Base-by-base conservation (phyloP, 2,329 filamentous ascomycete species). In the Trichoderma aggressivum region DNA sequence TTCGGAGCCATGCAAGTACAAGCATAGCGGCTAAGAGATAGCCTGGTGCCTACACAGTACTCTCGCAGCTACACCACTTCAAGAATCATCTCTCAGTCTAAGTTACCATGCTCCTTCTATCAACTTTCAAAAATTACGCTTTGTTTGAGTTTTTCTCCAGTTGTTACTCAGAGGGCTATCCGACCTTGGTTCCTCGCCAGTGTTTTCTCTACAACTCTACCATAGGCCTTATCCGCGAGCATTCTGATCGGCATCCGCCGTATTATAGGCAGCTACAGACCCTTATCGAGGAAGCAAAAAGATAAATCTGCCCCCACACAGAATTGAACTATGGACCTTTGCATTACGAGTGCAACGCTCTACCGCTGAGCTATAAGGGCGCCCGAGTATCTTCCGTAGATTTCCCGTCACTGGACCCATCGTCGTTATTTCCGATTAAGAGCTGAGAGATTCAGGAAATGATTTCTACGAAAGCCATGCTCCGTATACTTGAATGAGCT, bases 291-390 rank as follows among this genome's bases (percentile, higher is more conserved):
- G 28, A 1, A 26, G 18, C 30, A 59, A 69, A 50, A 30, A 61
- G 18, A 47, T 11, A 47, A 10, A 21, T 21, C 36, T 68, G 71
- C 71, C 71, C 70, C 71, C 70, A 72, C 71, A 72, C 71, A 71
- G 71, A 59, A 30, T 72, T 71, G 71, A 72, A 72, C 71, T 71
- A 72, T 72, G 71, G 71, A 71, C 70, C 71, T 72, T 72, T 60
- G 71, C 71, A 72, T 72, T 72, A 72, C 71, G 71, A 72, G 71
- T 72, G 71, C 71, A 60, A 72, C 71, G 71, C 71, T 72, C 70
- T 72, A 71, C 71, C 71, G 62, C 71, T 72, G 70, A 72, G 71
- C 71, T 60, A 72, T 72, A 71, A 47, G 70, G 71, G 71, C 71
- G 43, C 10, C 21, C n/a, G 43, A 50, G 43, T 12, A 50, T 21